Conservation (phyloP, 139 green algal genomes). For the Choricystis sp. region DNA sequence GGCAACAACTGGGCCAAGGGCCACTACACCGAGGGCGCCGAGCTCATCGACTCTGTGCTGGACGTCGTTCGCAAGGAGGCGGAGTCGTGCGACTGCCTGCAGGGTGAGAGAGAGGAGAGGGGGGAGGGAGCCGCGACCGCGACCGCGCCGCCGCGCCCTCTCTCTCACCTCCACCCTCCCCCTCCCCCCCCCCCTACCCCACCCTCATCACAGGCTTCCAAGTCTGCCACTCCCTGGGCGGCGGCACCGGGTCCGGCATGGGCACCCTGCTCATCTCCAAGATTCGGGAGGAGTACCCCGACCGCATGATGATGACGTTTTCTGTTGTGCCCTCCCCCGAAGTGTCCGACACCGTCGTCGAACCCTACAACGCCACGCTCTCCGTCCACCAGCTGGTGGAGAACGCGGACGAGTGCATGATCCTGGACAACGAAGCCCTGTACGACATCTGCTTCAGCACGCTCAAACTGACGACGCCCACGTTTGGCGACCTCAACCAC, state of each 20-base stretch:
- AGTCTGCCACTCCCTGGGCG: slow-evolving; percentile 88
- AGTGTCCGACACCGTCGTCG: slow-evolving; percentile 98
- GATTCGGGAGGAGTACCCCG: slow-evolving; percentile 81
- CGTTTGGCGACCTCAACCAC: slow-evolving; percentile 96
- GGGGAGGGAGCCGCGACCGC: neutral
- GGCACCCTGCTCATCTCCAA: slow-evolving; percentile 84
- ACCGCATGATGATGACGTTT: slow-evolving; percentile 99
- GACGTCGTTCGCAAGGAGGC: slow-evolving; percentile 98
- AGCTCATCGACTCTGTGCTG: slow-evolving; percentile 94
- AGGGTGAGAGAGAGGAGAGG: slow-evolving; percentile 37
- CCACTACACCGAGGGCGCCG: slow-evolving; percentile 98
- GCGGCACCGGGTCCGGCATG: slow-evolving; percentile 92
- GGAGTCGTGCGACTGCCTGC: slow-evolving; percentile 94
- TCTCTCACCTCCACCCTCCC: neutral
- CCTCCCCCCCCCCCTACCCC: too few species aligned
- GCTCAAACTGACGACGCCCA: slow-evolving; percentile 96
- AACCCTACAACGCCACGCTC: slow-evolving; percentile 99
- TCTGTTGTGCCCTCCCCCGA: slow-evolving; percentile 98
- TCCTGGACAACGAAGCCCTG: slow-evolving; percentile 95
- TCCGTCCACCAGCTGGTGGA: slow-evolving; percentile 99
- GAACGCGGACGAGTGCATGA: slow-evolving; percentile 99
- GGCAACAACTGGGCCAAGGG: slow-evolving; percentile 99
- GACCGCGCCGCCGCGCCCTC: neutral
- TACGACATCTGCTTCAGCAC: slow-evolving; percentile 99
- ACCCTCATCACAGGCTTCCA: slow-evolving; percentile 80